These are phyloP conservation scores for Trypanosomatidae sp. DNA, from an alignment of 208 protist species.

Conservation along the genomic window DNA sequence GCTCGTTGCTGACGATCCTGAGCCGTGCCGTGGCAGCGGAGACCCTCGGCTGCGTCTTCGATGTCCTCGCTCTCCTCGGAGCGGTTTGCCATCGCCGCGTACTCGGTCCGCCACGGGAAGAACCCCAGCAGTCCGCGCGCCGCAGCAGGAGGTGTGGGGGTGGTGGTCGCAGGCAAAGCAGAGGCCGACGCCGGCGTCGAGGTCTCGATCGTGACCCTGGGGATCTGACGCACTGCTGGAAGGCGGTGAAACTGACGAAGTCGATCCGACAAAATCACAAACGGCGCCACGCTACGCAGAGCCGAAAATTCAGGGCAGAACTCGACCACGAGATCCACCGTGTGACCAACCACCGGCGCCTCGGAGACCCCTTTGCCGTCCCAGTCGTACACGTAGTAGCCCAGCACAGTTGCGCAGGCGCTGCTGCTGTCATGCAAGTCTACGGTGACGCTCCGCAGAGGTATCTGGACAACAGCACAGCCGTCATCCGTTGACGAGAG, in stretches of 20 bases:
- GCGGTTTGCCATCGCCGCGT: constrained; percentile 16
- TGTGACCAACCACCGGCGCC: constrained; percentile 55
- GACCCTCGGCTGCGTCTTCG: constrained; percentile 25
- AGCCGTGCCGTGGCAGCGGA: constrained; percentile 7
- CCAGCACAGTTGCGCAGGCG: constrained; percentile 45
- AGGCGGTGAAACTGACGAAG: constrained; percentile 30
- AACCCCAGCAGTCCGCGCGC: constrained; percentile 49
- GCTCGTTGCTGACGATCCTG: constrained; percentile 31
- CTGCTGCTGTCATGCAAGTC: background rate
- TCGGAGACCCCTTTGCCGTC: constrained; percentile 9
- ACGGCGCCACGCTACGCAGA: constrained; percentile 57
- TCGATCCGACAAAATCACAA: constrained; percentile 70
- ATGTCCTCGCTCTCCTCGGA: constrained; percentile 27
- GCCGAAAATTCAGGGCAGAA: constrained; percentile 50
- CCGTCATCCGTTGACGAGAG: constrained; percentile 81
- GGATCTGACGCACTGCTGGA: constrained; percentile 37
- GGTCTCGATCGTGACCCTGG: background rate
- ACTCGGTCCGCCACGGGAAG: constrained; percentile 63
- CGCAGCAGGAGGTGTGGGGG: background rate
- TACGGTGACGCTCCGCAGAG: constrained; percentile 1
- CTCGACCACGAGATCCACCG: constrained; percentile 56
- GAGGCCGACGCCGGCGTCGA: constrained; percentile 2
- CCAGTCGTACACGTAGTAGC: constrained; percentile 82
- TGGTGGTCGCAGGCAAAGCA: background rate
- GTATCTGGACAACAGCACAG: constrained; percentile 80